Percentiles rank a stretch among this genome's conserved stretches.
These are phyloP conservation scores for Porcisia hertigi DNA, from an alignment of 208 protist species.

Conservation along the genomic window DNA sequence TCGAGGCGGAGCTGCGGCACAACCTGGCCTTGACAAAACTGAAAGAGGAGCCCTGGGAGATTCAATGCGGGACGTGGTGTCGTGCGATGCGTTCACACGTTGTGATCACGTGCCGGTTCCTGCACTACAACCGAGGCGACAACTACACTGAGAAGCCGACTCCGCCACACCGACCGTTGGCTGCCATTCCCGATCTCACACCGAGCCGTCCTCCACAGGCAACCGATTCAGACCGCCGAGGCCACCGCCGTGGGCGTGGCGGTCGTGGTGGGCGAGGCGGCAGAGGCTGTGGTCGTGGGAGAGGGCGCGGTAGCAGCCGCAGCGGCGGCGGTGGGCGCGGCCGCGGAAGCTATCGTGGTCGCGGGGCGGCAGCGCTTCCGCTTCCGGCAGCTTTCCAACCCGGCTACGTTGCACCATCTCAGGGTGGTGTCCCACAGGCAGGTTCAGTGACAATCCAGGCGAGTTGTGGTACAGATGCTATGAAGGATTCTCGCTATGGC, in stretches of 20 bases:
- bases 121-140: slow-evolving; percentile 67
- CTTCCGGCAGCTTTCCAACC: slow-evolving; percentile 18
- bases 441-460: background rate
- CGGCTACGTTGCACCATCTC: slow-evolving; percentile 8
- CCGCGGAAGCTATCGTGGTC: background rate
- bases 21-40: slow-evolving; percentile 63
- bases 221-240: slow-evolving; percentile 24
- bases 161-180: slow-evolving; percentile 43
- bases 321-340: background rate
- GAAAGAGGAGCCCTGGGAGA: slow-evolving; percentile 39
- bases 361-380: slow-evolving; percentile 12
- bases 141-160: slow-evolving; percentile 64
- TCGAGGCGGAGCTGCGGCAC: slow-evolving; percentile 62
- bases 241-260: slow-evolving; percentile 27
- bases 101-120: slow-evolving; percentile 64
- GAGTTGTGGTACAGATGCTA: slow-evolving; percentile 4
- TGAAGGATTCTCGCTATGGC: background rate
- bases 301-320: background rate
- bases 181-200: slow-evolving; percentile 59
- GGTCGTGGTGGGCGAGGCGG: slow-evolving; percentile 16
- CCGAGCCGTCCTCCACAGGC: slow-evolving; percentile 41
- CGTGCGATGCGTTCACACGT: slow-evolving; percentile 54
- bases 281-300: slow-evolving; percentile 4
- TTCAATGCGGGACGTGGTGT: slow-evolving; percentile 75
- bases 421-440: background rate